Conservation (phyloP, 1,139 yeast genomes). For the Pichia sp. region DNA sequence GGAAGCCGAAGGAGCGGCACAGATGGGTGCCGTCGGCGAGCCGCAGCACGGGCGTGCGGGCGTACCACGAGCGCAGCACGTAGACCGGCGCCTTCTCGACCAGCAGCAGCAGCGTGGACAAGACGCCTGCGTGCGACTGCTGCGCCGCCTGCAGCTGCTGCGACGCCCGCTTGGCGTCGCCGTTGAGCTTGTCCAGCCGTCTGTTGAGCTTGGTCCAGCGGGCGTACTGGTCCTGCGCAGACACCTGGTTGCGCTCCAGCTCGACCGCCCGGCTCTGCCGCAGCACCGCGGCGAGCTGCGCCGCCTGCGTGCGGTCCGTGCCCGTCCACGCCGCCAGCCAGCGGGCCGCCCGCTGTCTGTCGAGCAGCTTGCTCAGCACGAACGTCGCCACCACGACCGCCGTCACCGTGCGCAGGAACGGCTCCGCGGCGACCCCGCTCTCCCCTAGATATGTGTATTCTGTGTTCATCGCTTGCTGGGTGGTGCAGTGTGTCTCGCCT, state of each 20-base stretch:
- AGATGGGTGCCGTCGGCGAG: background rate
- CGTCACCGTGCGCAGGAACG: constrained; percentile 1
- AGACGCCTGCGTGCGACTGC: constrained; percentile 28
- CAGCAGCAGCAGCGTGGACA: constrained; percentile 34
- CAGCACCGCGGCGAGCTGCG: background rate
- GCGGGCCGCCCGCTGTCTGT: constrained; percentile 2
- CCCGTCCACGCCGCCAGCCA: constrained; percentile 3
- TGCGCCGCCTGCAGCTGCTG: constrained; percentile 38
- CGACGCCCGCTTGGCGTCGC: constrained; percentile 39
- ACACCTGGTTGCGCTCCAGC: constrained; percentile 54
- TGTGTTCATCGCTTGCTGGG: background rate
- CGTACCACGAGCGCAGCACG: constrained; percentile 50
- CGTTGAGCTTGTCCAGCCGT: constrained; percentile 53
- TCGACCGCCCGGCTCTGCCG: constrained; percentile 45
- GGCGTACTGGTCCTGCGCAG: constrained; percentile 93
- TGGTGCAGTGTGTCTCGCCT: background rate
- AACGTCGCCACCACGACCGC: background rate
- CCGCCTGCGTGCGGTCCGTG: background rate
- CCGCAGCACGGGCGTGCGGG: constrained; percentile 47
- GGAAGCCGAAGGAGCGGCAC: constrained; percentile 8
- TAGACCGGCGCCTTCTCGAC: constrained; percentile 45
- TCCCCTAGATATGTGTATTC: background rate
- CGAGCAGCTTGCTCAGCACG: background rate
- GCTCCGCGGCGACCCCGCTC: constrained; percentile 1
- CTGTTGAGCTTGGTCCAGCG: constrained; percentile 93